Evolutionary conservation across 2,329 filamentous ascomycete species (phyloP).

Genomic region (Fusarium coffeatum): DNA sequence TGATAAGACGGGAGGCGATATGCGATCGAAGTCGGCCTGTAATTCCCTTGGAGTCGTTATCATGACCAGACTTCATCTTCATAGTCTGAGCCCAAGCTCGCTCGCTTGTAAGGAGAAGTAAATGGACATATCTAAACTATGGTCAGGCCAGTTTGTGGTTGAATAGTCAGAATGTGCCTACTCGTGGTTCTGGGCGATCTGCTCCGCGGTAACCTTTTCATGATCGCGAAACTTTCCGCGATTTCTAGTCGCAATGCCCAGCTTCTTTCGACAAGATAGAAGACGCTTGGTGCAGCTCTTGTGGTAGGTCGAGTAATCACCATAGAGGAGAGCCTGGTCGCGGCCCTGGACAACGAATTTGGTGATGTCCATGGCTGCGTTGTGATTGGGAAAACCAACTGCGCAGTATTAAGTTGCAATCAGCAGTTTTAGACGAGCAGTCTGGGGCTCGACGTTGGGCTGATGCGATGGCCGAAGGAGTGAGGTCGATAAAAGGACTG

Average conservation of each 20-base stretch:
- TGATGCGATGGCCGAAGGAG: constrained; percentile 12
- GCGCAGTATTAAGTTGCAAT: neutral
- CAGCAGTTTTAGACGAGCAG: neutral
- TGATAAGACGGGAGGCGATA: constrained; percentile 87
- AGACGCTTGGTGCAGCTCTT: constrained; percentile 82
- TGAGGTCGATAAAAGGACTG: constrained; percentile 33
- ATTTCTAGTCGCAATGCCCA: constrained; percentile 85
- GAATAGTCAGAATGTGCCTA: constrained; percentile 57
- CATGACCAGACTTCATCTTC: constrained; percentile 88
- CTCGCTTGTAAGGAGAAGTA: constrained; percentile 88
- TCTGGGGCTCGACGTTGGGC: neutral
- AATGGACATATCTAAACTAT: constrained; percentile 72
- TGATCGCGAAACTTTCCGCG: constrained; percentile 86
- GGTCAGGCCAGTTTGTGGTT: constrained; percentile 22
- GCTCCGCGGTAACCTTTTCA: constrained; percentile 75
- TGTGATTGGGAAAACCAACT: neutral
- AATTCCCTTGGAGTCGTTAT: constrained; percentile 82
- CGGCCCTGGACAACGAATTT: constrained; percentile 82
- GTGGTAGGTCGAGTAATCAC: constrained; percentile 89
- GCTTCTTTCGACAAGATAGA: constrained; percentile 84
- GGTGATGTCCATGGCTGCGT: constrained; percentile 83
- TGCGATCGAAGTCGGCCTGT: constrained; percentile 84
- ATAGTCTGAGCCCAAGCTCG: constrained; percentile 96
- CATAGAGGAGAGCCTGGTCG: constrained; percentile 85
- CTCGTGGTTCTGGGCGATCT: constrained; percentile 81